Evolutionary conservation across 768 basidiomycete species (phyloP).

Genomic region (Sporobolomyces phaffii): DNA sequence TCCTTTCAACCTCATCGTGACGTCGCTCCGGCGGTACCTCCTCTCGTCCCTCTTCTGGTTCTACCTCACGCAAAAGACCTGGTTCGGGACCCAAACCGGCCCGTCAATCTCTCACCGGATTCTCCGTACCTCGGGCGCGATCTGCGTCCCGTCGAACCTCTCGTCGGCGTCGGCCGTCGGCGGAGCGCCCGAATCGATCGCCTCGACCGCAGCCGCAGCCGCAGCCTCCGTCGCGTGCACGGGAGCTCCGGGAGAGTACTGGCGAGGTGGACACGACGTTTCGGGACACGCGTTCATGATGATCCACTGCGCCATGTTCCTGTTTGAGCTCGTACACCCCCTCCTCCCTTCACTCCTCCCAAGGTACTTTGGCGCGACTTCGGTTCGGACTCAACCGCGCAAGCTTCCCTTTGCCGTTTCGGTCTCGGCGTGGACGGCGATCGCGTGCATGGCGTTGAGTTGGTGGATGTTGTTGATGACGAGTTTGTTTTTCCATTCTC

Average conservation of each 20-base stretch:
- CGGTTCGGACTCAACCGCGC: background rate
- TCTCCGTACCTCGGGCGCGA: constrained; percentile 62
- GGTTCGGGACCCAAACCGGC: constrained; percentile 59
- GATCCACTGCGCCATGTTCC: constrained; percentile 68
- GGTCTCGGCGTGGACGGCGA: constrained; percentile 44
- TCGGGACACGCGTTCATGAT: constrained; percentile 91
- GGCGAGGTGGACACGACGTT: constrained; percentile 80
- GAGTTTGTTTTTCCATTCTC: constrained; percentile 82
- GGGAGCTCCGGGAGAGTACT: constrained; percentile 44
- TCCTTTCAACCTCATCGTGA: constrained; percentile 13
- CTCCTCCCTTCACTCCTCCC: constrained; percentile 29
- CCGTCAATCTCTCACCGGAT: constrained; percentile 68
- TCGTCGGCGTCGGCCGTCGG: background rate
- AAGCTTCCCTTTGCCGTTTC: background rate
- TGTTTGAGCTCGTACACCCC: constrained; percentile 48
- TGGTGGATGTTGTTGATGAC: constrained; percentile 72
- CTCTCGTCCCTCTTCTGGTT: constrained; percentile 64
- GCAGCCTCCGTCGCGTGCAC: constrained; percentile 10
- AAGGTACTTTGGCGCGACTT: constrained; percentile 1
- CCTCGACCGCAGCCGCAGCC: background rate
- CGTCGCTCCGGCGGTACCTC: constrained; percentile 31
- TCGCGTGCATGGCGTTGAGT: constrained; percentile 59
- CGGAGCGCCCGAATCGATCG: background rate
- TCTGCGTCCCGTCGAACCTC: constrained; percentile 54
- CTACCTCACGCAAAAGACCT: constrained; percentile 58